Evolutionary conservation across 2,329 filamentous ascomycete genomes (phyloP), one percentile per base, ranked within the genome.

Genomic region (Berkeleyomyces rouxiae): DNA sequence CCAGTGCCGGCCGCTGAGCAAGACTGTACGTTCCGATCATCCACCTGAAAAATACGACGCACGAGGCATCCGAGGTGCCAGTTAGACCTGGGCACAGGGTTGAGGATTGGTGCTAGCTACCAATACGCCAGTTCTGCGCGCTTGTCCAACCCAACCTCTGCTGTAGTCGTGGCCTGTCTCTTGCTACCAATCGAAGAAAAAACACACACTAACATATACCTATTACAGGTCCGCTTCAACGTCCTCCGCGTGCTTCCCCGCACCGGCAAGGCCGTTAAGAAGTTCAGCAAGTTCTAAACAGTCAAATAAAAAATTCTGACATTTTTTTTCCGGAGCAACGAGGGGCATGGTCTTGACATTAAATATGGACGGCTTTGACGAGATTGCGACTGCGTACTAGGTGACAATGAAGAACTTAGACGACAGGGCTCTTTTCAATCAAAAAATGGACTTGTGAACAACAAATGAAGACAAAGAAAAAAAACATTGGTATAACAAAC

Each of bases 1-100:
- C 81, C 93, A 99, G 84, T 99, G 93, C 89, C 84, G 93, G 79
- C 93, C 93, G 74, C 84, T 99, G 74, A 91, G 86, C 88, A 99
- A 99, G 89, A 99, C 93, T 77, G 95, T 99, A 88, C 71, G 89
- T 87, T 70, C 9, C 65, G 65, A 62, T 57, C 43, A 59, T 42
- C 47, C 36, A 55, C 33, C 7, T 55, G 5, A 16, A 55, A 5
- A 16, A 37, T 55, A 7, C 51, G 36, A 39, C 51, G 31, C 11
- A 39, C 11, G 9, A 55, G 10, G 51, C 13, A 36, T 23, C 4
- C 2, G n/a, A n/a, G 51, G 4, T 39, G 51, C 10, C 33, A 39
- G 11, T 7, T n/a, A n/a, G 43, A 55, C 23, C 2, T 23, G 23
- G 23, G 23, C 33, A 39, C 3, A 40, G 31, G 44, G 10, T 1